Base-by-base conservation (phyloP, 768 basidiomycete genomes). In the Boletus vermiculosoides region DNA sequence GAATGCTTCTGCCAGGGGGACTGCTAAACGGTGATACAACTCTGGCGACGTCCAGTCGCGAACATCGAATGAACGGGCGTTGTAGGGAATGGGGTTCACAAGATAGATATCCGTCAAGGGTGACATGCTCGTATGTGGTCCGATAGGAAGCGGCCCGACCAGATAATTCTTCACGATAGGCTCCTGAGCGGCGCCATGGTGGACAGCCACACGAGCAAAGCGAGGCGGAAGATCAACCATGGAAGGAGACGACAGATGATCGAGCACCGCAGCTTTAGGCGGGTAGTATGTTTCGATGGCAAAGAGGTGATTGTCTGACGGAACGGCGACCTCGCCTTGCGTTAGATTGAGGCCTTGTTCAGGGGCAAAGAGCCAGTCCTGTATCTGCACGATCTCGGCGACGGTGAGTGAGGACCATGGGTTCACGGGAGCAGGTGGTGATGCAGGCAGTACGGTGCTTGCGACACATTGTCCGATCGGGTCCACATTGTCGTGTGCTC, bases 131-230 rank as follows among this genome's bases (percentile, higher is more conserved):
- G 83, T 82, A 16, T 66, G 51, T 5, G 58, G 46, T 33, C 74
- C 66, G 20, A 83, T 63, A 5, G 84, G 83, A 10, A 86, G 71
- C 1, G 85, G 85, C 0, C 85, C 85, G 18, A 86, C 77, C 9
- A 84, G 69, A 61, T 84, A 83, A 61, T 85, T 82, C 54, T 70
- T 74, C 36, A 84, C 76, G n/a, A 70, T 63, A 11, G 82, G 81
- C 12, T 67, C 71, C 5, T 59, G 57, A 13, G 62, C 65, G 12
- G 74, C 73, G 25, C 81, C 83, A 64, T 82, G 78, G 58, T 82
- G 78, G 47, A 86, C 71, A 28, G 76, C 76, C n/a, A 80, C 80
- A 50, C 77, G 73, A 6, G 83, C 81, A 58, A 74, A 79, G 36
- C 73, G 68, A 34, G 70, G 60, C 0, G 80, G 82, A 2, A 68